Percentiles rank a stretch among this genome's conserved stretches.
Conservation (phyloP, 192 early-diverging fungal species). For the Backusella tarrabulga region DNA sequence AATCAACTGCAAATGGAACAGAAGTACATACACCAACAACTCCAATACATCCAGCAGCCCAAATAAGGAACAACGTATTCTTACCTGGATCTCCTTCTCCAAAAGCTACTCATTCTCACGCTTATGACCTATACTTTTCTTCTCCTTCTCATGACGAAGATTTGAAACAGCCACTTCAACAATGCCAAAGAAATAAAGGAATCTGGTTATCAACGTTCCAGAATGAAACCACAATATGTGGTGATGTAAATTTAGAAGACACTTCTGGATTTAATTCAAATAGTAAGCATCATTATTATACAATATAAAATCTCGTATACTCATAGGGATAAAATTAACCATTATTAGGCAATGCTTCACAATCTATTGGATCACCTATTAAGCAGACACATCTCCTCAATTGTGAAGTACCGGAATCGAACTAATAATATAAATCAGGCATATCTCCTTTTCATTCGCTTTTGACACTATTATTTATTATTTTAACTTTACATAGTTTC, state of each 20-base stretch:
- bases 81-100: background rate
- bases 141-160: background rate
- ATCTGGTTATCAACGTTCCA: background rate
- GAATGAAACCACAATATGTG: background rate
- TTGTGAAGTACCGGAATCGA: background rate
- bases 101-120: background rate
- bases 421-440: background rate
- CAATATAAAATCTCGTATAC: background rate
- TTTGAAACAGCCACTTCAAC: background rate
- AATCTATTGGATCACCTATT: background rate
- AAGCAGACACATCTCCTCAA: background rate
- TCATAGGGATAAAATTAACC: background rate
- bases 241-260: background rate
- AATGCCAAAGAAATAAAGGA: background rate
- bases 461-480: background rate
- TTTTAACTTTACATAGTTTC: background rate
- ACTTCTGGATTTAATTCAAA: background rate
- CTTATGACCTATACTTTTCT: background rate
- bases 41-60: constrained; percentile 1
- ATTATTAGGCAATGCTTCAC: background rate
- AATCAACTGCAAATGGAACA: background rate
- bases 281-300: background rate
- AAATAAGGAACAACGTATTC: background rate
- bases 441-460: background rate
- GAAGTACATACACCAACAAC: constrained; percentile 9